A percentile compares a stretch with the other conserved stretches of the same genome.
phyloP scores from a whole-genome alignment of 2,329 filamentous ascomycete species.

The Pseudogymnoascus sp. region DNA sequence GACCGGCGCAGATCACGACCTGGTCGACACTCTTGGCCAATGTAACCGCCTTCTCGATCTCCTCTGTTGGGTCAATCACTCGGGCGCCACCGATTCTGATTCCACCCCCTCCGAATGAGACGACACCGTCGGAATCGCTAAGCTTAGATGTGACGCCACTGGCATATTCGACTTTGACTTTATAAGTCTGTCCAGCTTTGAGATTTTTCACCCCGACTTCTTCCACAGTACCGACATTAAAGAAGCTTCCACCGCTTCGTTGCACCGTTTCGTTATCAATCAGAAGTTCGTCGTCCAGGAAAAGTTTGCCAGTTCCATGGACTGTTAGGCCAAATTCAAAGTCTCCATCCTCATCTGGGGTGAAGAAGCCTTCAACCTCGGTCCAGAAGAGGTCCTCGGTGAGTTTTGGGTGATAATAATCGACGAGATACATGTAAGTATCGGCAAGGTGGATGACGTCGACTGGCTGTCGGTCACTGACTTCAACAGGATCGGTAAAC shows the following conservation, averaged over 20 bases:
- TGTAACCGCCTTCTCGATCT: constrained; percentile 57
- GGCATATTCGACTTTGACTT: constrained; percentile 35
- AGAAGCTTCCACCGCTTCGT: constrained; percentile 23
- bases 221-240: constrained; percentile 24
- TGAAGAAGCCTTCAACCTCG: constrained; percentile 29
- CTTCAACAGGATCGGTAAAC: constrained; percentile 44
- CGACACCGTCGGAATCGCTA: constrained; percentile 37
- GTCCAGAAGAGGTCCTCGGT: constrained; percentile 31
- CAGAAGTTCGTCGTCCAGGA: constrained; percentile 29
- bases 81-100: constrained; percentile 54
- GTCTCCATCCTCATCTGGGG: constrained; percentile 23
- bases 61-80: constrained; percentile 46
- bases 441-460: constrained; percentile 39
- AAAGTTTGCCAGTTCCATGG: constrained; percentile 28
- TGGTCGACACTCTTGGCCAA: constrained; percentile 62
- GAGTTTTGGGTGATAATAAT: constrained; percentile 29
- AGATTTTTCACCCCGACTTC: constrained; percentile 18
- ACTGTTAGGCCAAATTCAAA: constrained; percentile 29
- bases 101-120: constrained; percentile 46
- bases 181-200: constrained; percentile 18
- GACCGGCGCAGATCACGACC: constrained; percentile 65
- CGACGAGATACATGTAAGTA: constrained; percentile 38
- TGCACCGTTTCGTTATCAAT: constrained; percentile 30
- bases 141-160: constrained; percentile 46
- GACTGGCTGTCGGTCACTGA: constrained; percentile 37